These are phyloP conservation scores for Biscogniauxia marginata DNA, from an alignment of 2,329 filamentous ascomycete species.

Conservation along the genomic window DNA sequence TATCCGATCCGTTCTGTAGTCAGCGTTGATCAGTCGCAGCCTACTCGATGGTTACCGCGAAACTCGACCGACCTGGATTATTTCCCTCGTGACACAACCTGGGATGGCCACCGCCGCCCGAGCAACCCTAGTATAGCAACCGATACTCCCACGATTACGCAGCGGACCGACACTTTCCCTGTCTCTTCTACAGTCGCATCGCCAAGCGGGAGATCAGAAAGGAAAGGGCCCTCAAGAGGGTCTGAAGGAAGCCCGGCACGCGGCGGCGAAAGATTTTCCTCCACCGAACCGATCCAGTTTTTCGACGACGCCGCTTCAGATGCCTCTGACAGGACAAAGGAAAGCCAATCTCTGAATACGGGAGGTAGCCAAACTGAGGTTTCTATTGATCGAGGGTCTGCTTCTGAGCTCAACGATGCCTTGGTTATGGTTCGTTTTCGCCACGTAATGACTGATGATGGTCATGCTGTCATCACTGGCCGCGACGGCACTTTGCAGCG, in stretches of 20 bases:
- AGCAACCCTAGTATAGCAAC: slow-evolving; percentile 31
- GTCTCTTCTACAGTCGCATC: slow-evolving; percentile 12
- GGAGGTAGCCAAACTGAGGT: slow-evolving; percentile 6
- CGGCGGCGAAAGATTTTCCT: slow-evolving; percentile 4
- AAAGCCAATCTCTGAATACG: slow-evolving; percentile 6
- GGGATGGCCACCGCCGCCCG: slow-evolving; percentile 34
- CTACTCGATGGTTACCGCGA: slow-evolving; percentile 33
- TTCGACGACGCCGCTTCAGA: slow-evolving; percentile 29
- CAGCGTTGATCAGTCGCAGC: slow-evolving; percentile 57
- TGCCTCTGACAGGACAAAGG: slow-evolving; percentile 20
- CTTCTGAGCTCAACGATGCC: slow-evolving; percentile 33
- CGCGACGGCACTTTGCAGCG: slow-evolving; percentile 70
- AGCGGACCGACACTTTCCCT: slow-evolving; percentile 18
- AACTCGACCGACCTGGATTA: slow-evolving; percentile 40
- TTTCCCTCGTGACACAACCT: slow-evolving; percentile 31
- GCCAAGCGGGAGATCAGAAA: slow-evolving; percentile 16
- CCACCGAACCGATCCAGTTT: slow-evolving; percentile 14
- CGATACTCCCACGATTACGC: slow-evolving; percentile 13
- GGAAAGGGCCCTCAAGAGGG: slow-evolving; percentile 9
- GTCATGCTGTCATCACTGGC: slow-evolving; percentile 81
- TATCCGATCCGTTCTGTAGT: slow-evolving; percentile 82
- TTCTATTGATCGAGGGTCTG: slow-evolving; percentile 12
- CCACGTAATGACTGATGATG: slow-evolving; percentile 72
- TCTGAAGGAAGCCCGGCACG: slow-evolving; percentile 14
- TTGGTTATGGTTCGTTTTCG: slow-evolving; percentile 74